A percentile compares a stretch with the other conserved stretches of the same genome.
Conservation (phyloP, 495 filamentous ascomycete genomes). For the Tuber microsphaerosporum region DNA sequence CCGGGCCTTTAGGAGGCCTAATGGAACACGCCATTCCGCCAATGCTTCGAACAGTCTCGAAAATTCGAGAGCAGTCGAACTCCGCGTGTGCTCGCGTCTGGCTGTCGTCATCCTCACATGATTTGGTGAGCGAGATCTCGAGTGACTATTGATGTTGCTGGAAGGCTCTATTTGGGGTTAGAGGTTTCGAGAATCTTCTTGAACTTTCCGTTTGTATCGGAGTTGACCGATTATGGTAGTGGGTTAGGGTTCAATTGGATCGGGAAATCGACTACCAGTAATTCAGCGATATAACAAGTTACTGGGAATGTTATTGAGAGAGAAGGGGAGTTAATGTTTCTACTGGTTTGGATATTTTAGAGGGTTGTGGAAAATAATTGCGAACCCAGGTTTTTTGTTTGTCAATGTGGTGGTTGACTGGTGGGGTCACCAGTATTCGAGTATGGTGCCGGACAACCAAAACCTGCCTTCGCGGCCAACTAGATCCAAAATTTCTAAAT, state of each 20-base stretch:
- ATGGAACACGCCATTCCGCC: neutral
- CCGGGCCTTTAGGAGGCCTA: neutral
- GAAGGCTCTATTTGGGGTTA: neutral
- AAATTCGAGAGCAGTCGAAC: neutral
- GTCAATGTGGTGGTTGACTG: neutral
- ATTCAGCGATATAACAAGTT: neutral
- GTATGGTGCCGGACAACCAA: too few species aligned
- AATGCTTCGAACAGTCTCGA: neutral
- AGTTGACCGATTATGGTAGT: neutral
- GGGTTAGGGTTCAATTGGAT: neutral
- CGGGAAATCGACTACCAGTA: neutral
- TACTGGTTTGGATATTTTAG: neutral
- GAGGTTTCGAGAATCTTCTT: neutral
- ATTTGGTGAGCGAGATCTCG: neutral
- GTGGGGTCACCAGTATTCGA: neutral
- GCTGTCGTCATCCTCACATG: conserved; percentile 3
- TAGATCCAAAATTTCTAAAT: too few species aligned
- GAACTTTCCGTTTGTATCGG: neutral
- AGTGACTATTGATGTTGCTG: neutral
- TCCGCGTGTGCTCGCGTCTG: neutral
- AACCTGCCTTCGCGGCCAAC: too few species aligned
- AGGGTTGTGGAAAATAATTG: neutral
- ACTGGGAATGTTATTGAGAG: neutral
- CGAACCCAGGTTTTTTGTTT: neutral
- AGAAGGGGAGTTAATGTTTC: neutral